phyloP scores from a whole-genome alignment of 1,139 yeast species.

The Petasospora rhodanensis region DNA sequence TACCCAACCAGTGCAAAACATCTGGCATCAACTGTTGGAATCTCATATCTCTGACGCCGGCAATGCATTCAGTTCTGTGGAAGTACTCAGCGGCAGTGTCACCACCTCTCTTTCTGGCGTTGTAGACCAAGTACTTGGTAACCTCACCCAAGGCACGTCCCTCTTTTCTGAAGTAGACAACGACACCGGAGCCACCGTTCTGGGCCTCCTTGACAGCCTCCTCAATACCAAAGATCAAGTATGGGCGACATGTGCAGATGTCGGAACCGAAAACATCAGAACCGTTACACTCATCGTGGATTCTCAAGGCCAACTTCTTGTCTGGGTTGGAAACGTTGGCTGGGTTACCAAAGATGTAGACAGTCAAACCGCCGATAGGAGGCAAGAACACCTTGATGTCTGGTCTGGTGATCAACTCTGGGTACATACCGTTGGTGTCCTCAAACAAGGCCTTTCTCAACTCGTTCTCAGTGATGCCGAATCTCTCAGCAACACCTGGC shows the following conservation, averaged over 20 bases:
- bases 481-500: conserved; percentile 60
- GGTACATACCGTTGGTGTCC: conserved; percentile 63
- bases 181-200: conserved; percentile 55
- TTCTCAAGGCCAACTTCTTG: conserved; percentile 47
- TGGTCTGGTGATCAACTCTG: conserved; percentile 58
- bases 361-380: conserved; percentile 61
- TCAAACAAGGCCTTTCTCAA: conserved; percentile 54
- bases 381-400: conserved; percentile 59
- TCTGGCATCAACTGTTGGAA: conserved; percentile 69
- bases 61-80: conserved; percentile 60
- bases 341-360: conserved; percentile 58
- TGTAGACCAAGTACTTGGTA: conserved; percentile 59
- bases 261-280: conserved; percentile 64
- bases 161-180: conserved; percentile 58
- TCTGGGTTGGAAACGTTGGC: conserved; percentile 44
- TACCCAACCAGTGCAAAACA: conserved; percentile 56
- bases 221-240: conserved; percentile 53
- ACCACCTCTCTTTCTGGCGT: conserved; percentile 62
- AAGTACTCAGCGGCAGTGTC: conserved; percentile 62
- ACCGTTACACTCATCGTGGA: conserved; percentile 64
- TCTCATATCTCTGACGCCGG: conserved; percentile 62
- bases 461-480: conserved; percentile 49
- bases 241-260: conserved; percentile 63
- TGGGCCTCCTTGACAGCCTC: conserved; percentile 65
- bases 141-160: conserved; percentile 65